These are phyloP conservation scores for Pichia sp. DNA, from an alignment of 1,139 yeast species.

Conservation along the genomic window DNA sequence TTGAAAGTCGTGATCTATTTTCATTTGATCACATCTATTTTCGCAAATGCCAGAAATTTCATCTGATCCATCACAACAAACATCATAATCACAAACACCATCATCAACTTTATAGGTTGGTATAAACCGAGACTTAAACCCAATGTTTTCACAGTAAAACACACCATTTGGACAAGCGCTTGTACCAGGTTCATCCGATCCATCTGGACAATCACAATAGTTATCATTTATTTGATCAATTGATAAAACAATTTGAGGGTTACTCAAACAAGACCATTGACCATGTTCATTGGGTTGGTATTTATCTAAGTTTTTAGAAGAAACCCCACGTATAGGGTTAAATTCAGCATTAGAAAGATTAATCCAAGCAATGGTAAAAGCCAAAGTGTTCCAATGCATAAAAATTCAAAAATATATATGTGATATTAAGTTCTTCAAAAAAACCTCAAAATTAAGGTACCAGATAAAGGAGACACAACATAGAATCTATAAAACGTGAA, in stretches of 20 bases:
- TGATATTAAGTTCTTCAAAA: no score
- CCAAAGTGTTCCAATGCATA: not conserved
- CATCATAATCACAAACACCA: conserved; percentile 85
- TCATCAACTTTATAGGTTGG: conserved; percentile 69
- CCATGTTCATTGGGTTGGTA: conserved; percentile 48
- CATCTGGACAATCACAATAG: conserved; percentile 95
- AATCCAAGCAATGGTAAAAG: not conserved
- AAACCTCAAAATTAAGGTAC: no score
- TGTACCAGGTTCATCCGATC: conserved; percentile 96
- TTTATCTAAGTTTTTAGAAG: conserved; percentile 33
- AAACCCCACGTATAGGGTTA: conserved; percentile 23
- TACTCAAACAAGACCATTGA: conserved; percentile 63
- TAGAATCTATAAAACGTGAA: not conserved
- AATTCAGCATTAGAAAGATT: not conserved
- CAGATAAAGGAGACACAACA: no score
- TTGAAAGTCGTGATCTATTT: conserved; percentile 32
- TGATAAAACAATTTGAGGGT: conserved; percentile 56
- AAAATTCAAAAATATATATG: not conserved
- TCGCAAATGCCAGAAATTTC: conserved; percentile 53
- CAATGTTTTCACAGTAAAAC: conserved; percentile 76
- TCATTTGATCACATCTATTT: conserved; percentile 49
- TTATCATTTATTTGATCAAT: conserved; percentile 73
- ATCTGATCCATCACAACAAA: conserved; percentile 95
- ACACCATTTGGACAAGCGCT: conserved; percentile 60
- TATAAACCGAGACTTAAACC: conserved; percentile 53